phyloP scores from a whole-genome alignment of 495 filamentous ascomycete species.

The Neurospora terricola region DNA sequence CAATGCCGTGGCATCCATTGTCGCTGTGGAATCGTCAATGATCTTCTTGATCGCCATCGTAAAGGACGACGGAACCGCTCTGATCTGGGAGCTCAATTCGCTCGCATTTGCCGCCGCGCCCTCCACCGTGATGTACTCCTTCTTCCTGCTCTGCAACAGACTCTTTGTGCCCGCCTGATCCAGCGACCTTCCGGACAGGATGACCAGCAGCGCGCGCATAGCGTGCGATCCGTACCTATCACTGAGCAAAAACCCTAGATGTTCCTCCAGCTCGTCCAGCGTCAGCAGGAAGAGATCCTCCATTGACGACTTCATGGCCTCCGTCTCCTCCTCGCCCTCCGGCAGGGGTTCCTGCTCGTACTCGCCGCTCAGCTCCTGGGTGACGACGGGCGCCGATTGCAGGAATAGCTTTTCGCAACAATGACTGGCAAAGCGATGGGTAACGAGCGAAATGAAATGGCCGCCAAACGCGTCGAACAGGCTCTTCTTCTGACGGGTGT shows the following conservation, averaged over 20 bases:
- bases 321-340: constrained; percentile 18
- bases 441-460: constrained; percentile 82
- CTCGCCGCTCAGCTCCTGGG: constrained; percentile 51
- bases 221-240: constrained; percentile 88
- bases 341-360: constrained; percentile 12
- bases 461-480: constrained; percentile 75
- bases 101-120: constrained; percentile 22
- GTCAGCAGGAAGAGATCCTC: constrained; percentile 76
- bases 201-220: constrained; percentile 70
- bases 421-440: constrained; percentile 92
- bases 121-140: constrained; percentile 61
- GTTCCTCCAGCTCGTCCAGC: constrained; percentile 72
- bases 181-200: constrained; percentile 75
- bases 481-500: constrained; percentile 68
- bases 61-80: constrained; percentile 70
- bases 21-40: constrained; percentile 59
- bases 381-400: constrained; percentile 66
- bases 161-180: constrained; percentile 53
- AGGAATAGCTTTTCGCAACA: constrained; percentile 92
- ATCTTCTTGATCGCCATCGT: constrained; percentile 64
- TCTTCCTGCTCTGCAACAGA: constrained; percentile 76
- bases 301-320: constrained; percentile 44
- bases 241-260: constrained; percentile 74
- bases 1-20: constrained; percentile 61
- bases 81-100: constrained; percentile 27